Base-by-base conservation (phyloP, 2,329 filamentous ascomycete genomes). In the Aspergillus sp. region DNA sequence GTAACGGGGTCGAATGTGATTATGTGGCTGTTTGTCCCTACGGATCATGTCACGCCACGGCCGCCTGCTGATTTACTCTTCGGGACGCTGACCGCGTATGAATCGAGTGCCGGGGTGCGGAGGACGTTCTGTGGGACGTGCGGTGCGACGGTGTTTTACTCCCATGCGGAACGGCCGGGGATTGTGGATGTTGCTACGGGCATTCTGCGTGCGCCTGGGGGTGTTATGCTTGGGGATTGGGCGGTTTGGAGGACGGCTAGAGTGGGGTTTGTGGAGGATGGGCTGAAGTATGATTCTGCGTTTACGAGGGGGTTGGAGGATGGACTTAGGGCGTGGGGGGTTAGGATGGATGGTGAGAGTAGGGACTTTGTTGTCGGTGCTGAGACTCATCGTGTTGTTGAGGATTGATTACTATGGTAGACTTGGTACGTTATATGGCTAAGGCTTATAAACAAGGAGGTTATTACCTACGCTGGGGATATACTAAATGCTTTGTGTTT, bases 121-220 rank as follows among this genome's bases (percentile, higher is more conserved):
- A 69, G 79, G 31, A 73, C 72, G 12, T 81, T 81, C 64, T 82
- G 80, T 62, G 70, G 72, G 4, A 68, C 43, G 0, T 82, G 80
- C 60, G 79, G 79, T 1, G 79, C 80, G 6, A 74, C 68, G 2
- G 73, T 79, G 3, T 78, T 77, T 53, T 80, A 73, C 57, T 58
- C 61, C 19, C 67, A 65, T 31, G 66, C 70, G n/a, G 72, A 73
- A 5, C 63, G 77, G 52, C 66, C 67, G 11, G 62, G 59, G 5
- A 62, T 78, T 37, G 67, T 79, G 0, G 77, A 80, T 66, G 64
- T 81, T 12, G 75, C 75, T 4, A 68, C 74, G n/a, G 79, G 79
- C 0, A 63, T 77, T 51, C 59, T 80, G 14, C 66, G 72, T 41
- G 73, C 72, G 23, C 60, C 67, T 0, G 73, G 74, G 44, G 77